Evolutionary conservation across 345 rosid species (phyloP).

Genomic region (Eucalyptus erythrocorys): DNA sequence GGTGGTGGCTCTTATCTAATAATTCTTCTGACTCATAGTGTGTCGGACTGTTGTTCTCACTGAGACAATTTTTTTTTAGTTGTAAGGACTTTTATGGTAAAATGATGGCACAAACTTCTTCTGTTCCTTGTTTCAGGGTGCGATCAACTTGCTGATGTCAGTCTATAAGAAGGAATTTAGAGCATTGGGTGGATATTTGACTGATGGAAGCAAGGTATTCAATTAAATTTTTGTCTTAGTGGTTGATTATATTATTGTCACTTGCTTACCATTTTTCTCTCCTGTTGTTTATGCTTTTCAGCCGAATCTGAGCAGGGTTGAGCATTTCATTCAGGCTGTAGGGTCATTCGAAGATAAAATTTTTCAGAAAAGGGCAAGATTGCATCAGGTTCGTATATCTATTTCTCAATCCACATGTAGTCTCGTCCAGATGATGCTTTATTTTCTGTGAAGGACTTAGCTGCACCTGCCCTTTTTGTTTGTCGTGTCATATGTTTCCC

Average conservation of each 20-base stretch:
- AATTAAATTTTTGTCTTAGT: not conserved
- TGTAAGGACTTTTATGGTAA: not conserved
- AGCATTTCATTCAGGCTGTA: conserved; percentile 82
- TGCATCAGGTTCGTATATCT: conserved; percentile 37
- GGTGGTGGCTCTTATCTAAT: not conserved
- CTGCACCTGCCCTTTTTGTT: not conserved
- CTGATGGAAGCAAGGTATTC: conserved; percentile 66
- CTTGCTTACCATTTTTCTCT: not conserved
- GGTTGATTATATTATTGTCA: not conserved
- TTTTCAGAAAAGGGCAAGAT: conserved; percentile 74
- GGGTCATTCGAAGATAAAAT: conserved; percentile 76
- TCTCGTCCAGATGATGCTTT: not conserved
- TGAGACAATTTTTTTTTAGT: not conserved
- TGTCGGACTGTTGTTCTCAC: not conserved
- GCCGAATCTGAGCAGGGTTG: conserved; percentile 69
- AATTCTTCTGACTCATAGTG: not conserved
- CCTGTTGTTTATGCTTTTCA: conserved; percentile 13
- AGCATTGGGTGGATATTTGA: conserved; percentile 54
- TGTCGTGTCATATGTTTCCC: not conserved
- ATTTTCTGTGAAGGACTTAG: not conserved
- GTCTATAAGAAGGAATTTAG: conserved; percentile 82
- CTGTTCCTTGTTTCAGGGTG: conserved; percentile 47
- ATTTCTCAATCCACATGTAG: not conserved
- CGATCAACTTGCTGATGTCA: conserved; percentile 73
- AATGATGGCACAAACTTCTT: not conserved